Conservation (phyloP, 2,329 filamentous ascomycete genomes). For the Aschersonia sp. region DNA sequence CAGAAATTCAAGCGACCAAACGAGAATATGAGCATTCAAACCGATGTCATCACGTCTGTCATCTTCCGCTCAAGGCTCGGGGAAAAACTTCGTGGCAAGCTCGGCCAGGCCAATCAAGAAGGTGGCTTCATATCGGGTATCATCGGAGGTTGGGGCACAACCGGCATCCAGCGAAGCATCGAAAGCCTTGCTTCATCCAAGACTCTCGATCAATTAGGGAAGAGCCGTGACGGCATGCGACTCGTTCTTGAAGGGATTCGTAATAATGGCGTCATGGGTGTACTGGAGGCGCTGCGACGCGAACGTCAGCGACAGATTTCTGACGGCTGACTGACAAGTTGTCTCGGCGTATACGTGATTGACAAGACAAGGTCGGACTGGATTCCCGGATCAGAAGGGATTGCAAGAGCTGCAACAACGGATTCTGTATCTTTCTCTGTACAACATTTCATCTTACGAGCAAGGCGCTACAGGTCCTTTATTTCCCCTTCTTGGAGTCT, state of each 20-base stretch:
- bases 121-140: constrained; percentile 35
- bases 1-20: constrained; percentile 47
- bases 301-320: constrained; percentile 21
- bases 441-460: too few species aligned
- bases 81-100: constrained; percentile 45
- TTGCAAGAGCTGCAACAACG: too few species aligned
- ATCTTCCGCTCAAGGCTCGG: constrained; percentile 60
- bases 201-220: constrained; percentile 63
- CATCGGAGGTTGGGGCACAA: constrained; percentile 47
- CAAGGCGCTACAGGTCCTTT: too few species aligned
- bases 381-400: too few species aligned
- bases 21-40: constrained; percentile 23
- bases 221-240: constrained; percentile 72
- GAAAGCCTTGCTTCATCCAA: constrained; percentile 66
- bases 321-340: constrained; percentile 2
- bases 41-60: constrained; percentile 60
- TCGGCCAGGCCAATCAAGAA: constrained; percentile 31
- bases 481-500: too few species aligned
- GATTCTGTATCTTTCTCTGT: too few species aligned
- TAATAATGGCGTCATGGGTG: constrained; percentile 42
- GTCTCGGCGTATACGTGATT: not conserved
- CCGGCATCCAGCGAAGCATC: constrained; percentile 64
- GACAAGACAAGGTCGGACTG: too few species aligned
- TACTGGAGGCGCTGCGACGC: constrained; percentile 38
- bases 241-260: constrained; percentile 60